Percentiles rank a stretch among this genome's conserved stretches.
Conservation (phyloP, 2,329 filamentous ascomycete genomes). For the Parafenestella ontariensis region DNA sequence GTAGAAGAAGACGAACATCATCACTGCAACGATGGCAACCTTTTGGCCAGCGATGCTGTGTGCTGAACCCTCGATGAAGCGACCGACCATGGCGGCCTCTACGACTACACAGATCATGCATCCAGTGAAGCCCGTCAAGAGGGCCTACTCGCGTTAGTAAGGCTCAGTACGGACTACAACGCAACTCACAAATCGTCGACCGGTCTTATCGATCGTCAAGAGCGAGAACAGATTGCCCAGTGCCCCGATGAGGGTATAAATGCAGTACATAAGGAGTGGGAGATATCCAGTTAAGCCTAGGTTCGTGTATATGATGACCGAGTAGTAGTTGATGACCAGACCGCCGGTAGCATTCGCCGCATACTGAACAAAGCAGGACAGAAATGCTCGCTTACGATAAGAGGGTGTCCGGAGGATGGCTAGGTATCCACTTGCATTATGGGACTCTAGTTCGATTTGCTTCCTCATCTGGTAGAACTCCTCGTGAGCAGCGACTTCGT, state of each 20-base stretch:
- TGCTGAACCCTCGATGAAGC: conserved; percentile 19
- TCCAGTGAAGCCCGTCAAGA: conserved; percentile 30
- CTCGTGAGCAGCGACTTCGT: conserved; percentile 28
- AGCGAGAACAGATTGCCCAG: conserved; percentile 30
- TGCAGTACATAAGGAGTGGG: conserved; percentile 33
- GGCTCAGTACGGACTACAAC: not conserved
- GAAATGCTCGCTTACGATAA: conserved; percentile 30
- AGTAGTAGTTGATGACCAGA: conserved; percentile 35
- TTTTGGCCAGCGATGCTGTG: conserved; percentile 24
- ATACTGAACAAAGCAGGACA: conserved; percentile 31
- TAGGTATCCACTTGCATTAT: conserved; percentile 27
- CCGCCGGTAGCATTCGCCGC: conserved; percentile 32
- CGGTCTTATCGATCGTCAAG: conserved; percentile 31
- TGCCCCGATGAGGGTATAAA: conserved; percentile 34
- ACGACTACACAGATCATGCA: conserved; percentile 25
- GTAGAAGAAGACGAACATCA: conserved; percentile 30
- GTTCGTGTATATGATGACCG: conserved; percentile 33
- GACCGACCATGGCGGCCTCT: conserved; percentile 33
- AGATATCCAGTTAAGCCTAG: conserved; percentile 26
- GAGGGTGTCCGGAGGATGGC: conserved; percentile 25
- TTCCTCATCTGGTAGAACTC: conserved; percentile 34
- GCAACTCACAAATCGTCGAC: conserved; percentile 23
- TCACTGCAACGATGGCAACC: conserved; percentile 29
- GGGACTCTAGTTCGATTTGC: conserved; percentile 30
- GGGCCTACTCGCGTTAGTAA: conserved; percentile 17